A percentile compares a stretch with the other conserved stretches of the same genome.
Evolutionary conservation across 202 grass and related monocot species (phyloP).

Genomic region (Eragrostis tef): DNA sequence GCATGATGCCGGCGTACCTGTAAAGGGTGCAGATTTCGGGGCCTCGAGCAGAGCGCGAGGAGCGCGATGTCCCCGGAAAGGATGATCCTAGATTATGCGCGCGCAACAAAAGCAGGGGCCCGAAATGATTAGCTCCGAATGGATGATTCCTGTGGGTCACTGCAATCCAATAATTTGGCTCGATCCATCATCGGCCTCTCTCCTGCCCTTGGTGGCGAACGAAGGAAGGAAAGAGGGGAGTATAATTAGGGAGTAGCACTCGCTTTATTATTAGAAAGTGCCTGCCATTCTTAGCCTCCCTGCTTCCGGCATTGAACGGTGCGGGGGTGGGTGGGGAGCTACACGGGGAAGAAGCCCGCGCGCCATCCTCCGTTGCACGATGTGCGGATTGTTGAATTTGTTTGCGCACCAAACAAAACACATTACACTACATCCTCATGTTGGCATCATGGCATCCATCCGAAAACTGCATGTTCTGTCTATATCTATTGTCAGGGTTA

Average conservation of each 20-base stretch:
- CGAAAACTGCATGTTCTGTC: too few relatives aligned
- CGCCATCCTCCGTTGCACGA: not conserved
- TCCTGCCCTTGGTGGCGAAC: conserved; percentile 18
- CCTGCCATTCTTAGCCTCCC: conserved; percentile 56
- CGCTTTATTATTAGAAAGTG: conserved; percentile 71
- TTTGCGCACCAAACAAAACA: too few relatives aligned
- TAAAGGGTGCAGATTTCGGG: conserved; percentile 45
- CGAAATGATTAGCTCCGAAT: conserved; percentile 43
- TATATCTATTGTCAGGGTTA: too few relatives aligned
- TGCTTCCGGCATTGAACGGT: conserved; percentile 52
- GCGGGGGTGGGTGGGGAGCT: conserved; percentile 19
- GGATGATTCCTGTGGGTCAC: conserved; percentile 40
- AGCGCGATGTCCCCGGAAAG: conserved; percentile 31
- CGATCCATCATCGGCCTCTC: conserved; percentile 32
- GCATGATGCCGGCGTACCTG: conserved; percentile 53
- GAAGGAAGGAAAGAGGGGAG: conserved; percentile 7
- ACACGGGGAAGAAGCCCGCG: conserved; percentile 17
- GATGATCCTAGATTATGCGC: conserved; percentile 41
- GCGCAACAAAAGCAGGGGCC: not conserved
- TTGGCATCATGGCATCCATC: too few relatives aligned
- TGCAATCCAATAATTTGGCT: conserved; percentile 29
- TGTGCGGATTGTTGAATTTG: too few relatives aligned
- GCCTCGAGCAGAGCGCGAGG: conserved; percentile 42
- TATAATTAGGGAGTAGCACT: conserved; percentile 61
- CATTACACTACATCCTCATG: too few relatives aligned